Evolutionary conservation across 2,329 filamentous ascomycete genomes (phyloP).

Genomic region (Trichoderma sp.): DNA sequence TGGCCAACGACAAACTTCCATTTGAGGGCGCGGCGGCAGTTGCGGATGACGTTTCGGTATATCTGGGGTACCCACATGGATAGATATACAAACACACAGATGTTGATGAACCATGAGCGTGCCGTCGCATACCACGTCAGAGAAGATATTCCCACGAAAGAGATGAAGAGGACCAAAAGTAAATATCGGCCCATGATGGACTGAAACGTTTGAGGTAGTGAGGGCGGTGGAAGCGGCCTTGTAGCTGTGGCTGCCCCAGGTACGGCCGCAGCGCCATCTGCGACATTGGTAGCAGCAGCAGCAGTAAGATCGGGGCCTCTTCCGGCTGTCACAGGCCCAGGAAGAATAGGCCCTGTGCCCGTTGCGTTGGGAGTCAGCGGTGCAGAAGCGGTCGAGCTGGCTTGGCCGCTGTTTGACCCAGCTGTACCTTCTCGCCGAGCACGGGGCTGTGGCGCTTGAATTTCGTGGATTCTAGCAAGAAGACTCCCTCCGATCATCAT

Average conservation of each 20-base stretch:
- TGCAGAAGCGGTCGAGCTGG: slow-evolving; percentile 32
- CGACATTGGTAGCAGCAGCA: slow-evolving; percentile 51
- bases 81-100: slow-evolving; percentile 72
- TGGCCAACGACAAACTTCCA: slow-evolving; percentile 91
- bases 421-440: slow-evolving; percentile 46
- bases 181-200: slow-evolving; percentile 60
- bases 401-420: slow-evolving; percentile 30
- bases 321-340: slow-evolving; percentile 44
- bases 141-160: slow-evolving; percentile 62
- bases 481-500: slow-evolving; percentile 61
- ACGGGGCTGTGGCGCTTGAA: slow-evolving; percentile 58
- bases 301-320: slow-evolving; percentile 47
- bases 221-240: slow-evolving; percentile 33
- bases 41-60: slow-evolving; percentile 83
- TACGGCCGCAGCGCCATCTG: slow-evolving; percentile 43
- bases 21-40: slow-evolving; percentile 85
- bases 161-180: slow-evolving; percentile 55
- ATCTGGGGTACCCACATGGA: slow-evolving; percentile 95
- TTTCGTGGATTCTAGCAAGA: slow-evolving; percentile 60
- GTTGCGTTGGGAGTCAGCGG: slow-evolving; percentile 33
- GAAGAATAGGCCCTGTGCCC: slow-evolving; percentile 39
- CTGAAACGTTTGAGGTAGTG: slow-evolving; percentile 48
- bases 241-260: slow-evolving; percentile 33
- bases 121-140: slow-evolving; percentile 60
- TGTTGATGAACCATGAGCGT: slow-evolving; percentile 61